A percentile compares a stretch with the other conserved stretches of the same genome.
Evolutionary conservation across 2,329 filamentous ascomycete genomes (phyloP).

Genomic region (Capronia coronata): DNA sequence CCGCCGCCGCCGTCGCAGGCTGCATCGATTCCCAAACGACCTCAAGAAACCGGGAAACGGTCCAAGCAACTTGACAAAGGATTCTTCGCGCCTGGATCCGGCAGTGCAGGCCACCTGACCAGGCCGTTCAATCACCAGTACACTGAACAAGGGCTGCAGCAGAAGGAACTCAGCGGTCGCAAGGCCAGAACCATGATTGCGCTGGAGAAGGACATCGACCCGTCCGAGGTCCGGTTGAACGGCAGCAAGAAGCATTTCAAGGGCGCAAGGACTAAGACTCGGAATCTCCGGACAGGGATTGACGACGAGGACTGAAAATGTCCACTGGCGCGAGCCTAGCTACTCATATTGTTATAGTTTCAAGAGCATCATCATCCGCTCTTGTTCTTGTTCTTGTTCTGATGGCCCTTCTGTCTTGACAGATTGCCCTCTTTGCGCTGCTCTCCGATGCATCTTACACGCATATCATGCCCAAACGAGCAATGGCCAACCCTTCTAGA

Average conservation of each 20-base stretch:
- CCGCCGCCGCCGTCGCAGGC: no score
- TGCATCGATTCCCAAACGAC: conserved; percentile 19
- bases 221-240: conserved; percentile 60
- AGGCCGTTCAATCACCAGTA: conserved; percentile 90
- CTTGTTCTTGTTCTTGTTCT: no score
- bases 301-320: conserved; percentile 24
- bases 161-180: conserved; percentile 69
- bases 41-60: conserved; percentile 53
- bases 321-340: background rate
- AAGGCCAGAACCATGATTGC: conserved; percentile 75
- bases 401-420: no score
- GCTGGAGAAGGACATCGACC: conserved; percentile 76
- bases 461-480: no score
- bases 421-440: no score
- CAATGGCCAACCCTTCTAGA: no score
- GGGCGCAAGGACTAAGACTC: conserved; percentile 60
- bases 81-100: conserved; percentile 69
- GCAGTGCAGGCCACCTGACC: conserved; percentile 56
- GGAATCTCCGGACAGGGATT: conserved; percentile 44
- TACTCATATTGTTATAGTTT: no score
- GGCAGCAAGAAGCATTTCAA: conserved; percentile 94
- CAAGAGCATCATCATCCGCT: no score
- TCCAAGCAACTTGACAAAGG: conserved; percentile 71
- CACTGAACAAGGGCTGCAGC: conserved; percentile 63
- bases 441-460: no score